Evolutionary conservation across 2,329 filamentous ascomycete genomes (phyloP).

Genomic region (Cladosporium velox): DNA sequence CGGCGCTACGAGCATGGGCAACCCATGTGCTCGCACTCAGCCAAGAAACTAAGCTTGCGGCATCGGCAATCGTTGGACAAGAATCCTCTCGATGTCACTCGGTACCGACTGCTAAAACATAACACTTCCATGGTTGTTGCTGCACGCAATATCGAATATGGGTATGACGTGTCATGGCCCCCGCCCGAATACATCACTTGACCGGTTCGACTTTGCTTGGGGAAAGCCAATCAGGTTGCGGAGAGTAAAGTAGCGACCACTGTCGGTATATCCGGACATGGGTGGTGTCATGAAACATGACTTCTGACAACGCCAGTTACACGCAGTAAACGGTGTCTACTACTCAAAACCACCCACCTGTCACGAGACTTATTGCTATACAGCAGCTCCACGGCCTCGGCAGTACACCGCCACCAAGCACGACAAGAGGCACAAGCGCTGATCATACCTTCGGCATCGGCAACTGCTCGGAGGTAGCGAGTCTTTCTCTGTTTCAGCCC

Average conservation of each 20-base stretch:
- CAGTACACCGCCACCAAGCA: constrained; percentile 11
- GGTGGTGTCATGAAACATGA: not conserved
- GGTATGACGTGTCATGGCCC: constrained; percentile 9
- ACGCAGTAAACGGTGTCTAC: not conserved
- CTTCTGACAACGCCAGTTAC: not conserved
- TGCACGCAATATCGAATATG: constrained; percentile 9
- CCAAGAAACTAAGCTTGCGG: not conserved
- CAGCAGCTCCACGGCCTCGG: not conserved
- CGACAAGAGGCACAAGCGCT: constrained; percentile 1
- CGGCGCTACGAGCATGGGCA: constrained; percentile 1
- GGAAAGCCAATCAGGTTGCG: not conserved
- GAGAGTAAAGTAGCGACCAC: not conserved
- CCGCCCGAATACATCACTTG: not conserved
- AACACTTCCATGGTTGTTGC: not conserved
- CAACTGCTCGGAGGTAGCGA: constrained; percentile 1
- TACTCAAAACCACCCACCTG: not conserved
- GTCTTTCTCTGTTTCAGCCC: constrained; percentile 9
- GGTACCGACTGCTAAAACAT: not conserved
- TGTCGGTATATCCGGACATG: not conserved
- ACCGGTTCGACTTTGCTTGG: not conserved
- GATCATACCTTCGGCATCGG: constrained; percentile 19
- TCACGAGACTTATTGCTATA: not conserved
- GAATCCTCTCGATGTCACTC: not conserved
- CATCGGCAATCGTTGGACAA: not conserved
- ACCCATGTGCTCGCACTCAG: not conserved